Evolutionary conservation across 495 filamentous ascomycete genomes (phyloP), one percentile per base, ranked within the genome.

Genomic region (Cairneyella variabilis): DNA sequence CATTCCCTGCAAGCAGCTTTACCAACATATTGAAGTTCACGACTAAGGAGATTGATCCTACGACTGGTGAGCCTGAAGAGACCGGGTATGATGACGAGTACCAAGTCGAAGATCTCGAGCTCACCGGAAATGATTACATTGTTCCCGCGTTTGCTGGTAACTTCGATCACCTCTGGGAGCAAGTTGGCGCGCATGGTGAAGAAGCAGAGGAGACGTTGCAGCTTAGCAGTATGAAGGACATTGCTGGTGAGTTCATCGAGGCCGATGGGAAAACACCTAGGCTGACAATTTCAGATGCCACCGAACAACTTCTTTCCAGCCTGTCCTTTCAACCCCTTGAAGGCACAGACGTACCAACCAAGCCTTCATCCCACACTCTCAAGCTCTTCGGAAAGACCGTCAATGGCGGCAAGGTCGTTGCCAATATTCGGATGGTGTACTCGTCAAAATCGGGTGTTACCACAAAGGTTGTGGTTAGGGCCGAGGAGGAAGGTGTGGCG

Each of bases 131-230:
- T 60, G 95, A 98, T 66, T 97, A 97, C 68, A 80, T 97, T 48
- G 82, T 93, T 49, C 95, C 95, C 11, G 83, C 90, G 3, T 97
- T 95, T 63, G 91, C 92, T 1, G 86, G 90, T 65, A 95, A 88
- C 75, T 98, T 97, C 70, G 89, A 89, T 53, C 90, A 96, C 65
- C 77, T 97, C n/a, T 98, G 93, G 93, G 89, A 95, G 67, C 89
- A 95, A 68, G 86, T 93, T 17, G 88, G 88, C 41, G 89, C 89
- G 5, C 77, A 88, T 41, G 90, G 90, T 25, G 91, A 96, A 51
- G 90, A 96, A 62, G 87, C 88, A 5, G 86, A 86, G 51, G 95
- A 97, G 73, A 97, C 93, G 39, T 73, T 97, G 64, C 90, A 95
- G 66, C 76, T 98, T 53, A 85, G 84, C 63, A 88, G 85, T 58